These are phyloP conservation scores for Acorus gramineus DNA, from an alignment of 106 monocot species.

Conservation along the genomic window DNA sequence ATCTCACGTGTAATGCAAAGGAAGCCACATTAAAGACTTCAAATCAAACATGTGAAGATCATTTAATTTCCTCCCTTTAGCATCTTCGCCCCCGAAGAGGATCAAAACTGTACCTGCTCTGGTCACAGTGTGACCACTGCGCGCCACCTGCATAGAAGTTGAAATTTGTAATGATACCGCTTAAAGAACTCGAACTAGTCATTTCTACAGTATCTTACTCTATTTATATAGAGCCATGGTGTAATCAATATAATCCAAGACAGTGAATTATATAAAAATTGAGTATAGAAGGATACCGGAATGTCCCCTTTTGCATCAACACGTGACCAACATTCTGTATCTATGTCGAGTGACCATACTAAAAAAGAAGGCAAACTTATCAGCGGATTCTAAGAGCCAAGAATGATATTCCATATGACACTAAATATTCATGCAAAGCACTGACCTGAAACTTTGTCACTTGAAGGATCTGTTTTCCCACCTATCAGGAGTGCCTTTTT, in stretches of 20 bases:
- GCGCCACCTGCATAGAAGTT: constrained; percentile 39
- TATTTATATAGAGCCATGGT: no score
- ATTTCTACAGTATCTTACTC: no score
- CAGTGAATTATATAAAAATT: background rate
- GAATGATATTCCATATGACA: background rate
- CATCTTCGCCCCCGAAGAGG: constrained; percentile 88
- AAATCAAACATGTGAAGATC: constrained; percentile 99
- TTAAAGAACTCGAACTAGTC: constrained; percentile 1
- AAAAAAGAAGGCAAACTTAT: constrained; percentile 4
- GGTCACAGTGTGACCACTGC: constrained; percentile 78
- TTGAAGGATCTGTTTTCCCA: constrained; percentile 58
- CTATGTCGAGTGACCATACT: constrained; percentile 87
- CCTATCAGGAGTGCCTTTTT: constrained; percentile 68
- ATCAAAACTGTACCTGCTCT: constrained; percentile 84
- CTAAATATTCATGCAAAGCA: background rate
- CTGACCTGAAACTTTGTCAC: constrained; percentile 59
- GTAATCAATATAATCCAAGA: no score
- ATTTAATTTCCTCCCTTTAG: constrained; percentile 64
- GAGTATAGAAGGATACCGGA: constrained; percentile 43
- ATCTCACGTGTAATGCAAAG: constrained; percentile 85
- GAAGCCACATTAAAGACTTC: constrained; percentile 92
- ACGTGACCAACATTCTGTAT: constrained; percentile 80
- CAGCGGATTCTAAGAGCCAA: background rate
- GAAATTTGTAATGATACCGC: background rate
- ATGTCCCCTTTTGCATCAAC: constrained; percentile 88